Evolutionary conservation across 2,329 filamentous ascomycete genomes (phyloP).

Genomic region (Emergomyces pasteurianus): DNA sequence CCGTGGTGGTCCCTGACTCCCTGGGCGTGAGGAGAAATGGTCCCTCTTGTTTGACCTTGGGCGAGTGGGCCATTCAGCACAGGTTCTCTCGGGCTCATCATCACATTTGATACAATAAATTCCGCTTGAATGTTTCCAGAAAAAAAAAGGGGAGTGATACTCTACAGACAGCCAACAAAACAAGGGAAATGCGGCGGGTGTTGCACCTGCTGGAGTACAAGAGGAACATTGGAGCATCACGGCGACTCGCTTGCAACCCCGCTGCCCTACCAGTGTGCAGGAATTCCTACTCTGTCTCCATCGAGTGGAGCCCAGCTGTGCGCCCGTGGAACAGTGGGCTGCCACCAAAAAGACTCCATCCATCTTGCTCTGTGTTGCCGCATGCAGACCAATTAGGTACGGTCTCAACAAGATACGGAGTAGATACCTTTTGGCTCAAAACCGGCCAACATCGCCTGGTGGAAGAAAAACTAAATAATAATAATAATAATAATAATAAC

Average conservation of each 20-base stretch:
- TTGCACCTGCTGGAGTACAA: not conserved
- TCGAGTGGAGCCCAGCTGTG: too few relatives aligned
- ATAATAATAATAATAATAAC: too few relatives aligned
- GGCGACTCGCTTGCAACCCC: not conserved
- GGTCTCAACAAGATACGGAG: too few relatives aligned
- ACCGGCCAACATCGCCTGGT: not conserved
- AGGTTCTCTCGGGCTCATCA: not conserved
- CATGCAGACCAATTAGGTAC: not conserved
- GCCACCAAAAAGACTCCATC: not conserved
- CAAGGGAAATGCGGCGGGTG: not conserved
- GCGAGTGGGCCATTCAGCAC: not conserved
- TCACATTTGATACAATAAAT: not conserved
- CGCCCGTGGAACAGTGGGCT: not conserved
- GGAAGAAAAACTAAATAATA: not conserved
- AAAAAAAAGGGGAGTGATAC: not conserved
- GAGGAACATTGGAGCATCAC: not conserved
- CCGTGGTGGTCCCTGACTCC: too few relatives aligned
- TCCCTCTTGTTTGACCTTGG: too few relatives aligned
- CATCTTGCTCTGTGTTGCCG: too few relatives aligned
- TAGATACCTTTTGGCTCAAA: not conserved
- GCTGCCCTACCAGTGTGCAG: too few relatives aligned
- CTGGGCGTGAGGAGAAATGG: too few relatives aligned
- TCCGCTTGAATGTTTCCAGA: too few relatives aligned
- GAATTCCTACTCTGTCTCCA: too few relatives aligned
- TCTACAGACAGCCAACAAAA: not conserved